A percentile compares a stretch with the other conserved stretches of the same genome.
phyloP scores from a whole-genome alignment of 1,284 basidiomycete species.

The Sanguinoderma infundibulare region DNA sequence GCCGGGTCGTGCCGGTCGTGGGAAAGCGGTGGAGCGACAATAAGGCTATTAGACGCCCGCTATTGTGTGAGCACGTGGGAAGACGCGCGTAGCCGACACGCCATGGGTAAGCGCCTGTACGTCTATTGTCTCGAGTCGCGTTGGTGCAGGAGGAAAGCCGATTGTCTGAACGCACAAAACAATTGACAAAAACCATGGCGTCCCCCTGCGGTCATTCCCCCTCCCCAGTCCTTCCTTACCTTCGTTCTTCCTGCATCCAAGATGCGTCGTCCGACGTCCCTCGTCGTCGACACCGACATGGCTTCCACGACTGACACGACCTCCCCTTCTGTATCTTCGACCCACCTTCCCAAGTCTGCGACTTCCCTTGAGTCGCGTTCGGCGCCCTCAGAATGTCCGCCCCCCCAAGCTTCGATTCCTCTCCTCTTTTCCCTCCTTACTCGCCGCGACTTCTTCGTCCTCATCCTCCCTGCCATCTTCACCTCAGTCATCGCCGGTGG shows the following conservation, averaged over 20 bases:
- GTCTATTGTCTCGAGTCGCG: conserved; percentile 18
- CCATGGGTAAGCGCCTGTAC: conserved; percentile 22
- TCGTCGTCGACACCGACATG: conserved; percentile 38
- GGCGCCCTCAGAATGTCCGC: conserved; percentile 33
- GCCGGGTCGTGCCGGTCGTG: conserved; percentile 15
- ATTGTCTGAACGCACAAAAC: conserved; percentile 27
- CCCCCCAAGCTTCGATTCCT: conserved; percentile 52
- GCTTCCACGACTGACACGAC: conserved; percentile 33
- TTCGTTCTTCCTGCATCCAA: conserved; percentile 28
- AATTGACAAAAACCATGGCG: conserved; percentile 39
- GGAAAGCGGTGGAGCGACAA: conserved; percentile 18
- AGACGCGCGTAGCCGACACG: conserved; percentile 16
- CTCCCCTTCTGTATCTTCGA: conserved; percentile 33
- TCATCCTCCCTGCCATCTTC: conserved; percentile 76
- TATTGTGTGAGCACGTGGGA: conserved; percentile 27
- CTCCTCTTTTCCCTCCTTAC: conserved; percentile 73
- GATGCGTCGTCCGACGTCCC: conserved; percentile 41
- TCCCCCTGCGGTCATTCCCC: conserved; percentile 5
- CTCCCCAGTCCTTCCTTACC: conserved; percentile 26
- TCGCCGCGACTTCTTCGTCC: conserved; percentile 53
- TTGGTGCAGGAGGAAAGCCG: conserved; percentile 13
- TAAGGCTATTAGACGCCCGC: conserved; percentile 15
- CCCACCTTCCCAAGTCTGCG: conserved; percentile 32
- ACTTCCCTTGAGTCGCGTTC: conserved; percentile 28
- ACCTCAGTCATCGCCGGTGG: conserved; percentile 75